phyloP scores from a whole-genome alignment of 164 flowering plant genomes.

The Saururus chinensis region DNA sequence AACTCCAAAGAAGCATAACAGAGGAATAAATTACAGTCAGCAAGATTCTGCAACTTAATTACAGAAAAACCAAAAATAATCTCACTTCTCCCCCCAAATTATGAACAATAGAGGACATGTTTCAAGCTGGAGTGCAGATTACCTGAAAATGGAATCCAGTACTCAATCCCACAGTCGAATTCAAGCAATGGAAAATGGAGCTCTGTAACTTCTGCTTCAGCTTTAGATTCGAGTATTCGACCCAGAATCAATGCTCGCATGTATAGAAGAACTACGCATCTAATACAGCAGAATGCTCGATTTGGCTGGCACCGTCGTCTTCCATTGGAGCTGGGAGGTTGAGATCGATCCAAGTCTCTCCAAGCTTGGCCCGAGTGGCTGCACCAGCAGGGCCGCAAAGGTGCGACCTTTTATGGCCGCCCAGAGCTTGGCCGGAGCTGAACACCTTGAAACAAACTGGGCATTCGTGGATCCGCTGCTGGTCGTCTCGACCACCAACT shows the following conservation, averaged over 20 bases:
- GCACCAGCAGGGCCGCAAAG: constrained; percentile 11
- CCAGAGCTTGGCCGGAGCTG: constrained; percentile 80
- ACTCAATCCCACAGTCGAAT: not conserved
- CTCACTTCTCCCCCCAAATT: constrained; percentile 1
- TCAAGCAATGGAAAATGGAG: not conserved
- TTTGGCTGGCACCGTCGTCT: constrained; percentile 46
- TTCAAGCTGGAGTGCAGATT: constrained; percentile 1
- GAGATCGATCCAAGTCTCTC: constrained; percentile 53
- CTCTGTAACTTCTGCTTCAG: not conserved
- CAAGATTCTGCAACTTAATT: constrained; percentile 10
- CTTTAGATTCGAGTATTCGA: not conserved
- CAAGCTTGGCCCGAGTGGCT: constrained; percentile 12
- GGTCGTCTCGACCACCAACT: not conserved
- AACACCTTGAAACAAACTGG: constrained; percentile 67
- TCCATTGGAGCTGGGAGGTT: constrained; percentile 63
- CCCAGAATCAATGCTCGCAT: constrained; percentile 13
- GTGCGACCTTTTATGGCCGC: constrained; percentile 90
- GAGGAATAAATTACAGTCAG: constrained; percentile 13
- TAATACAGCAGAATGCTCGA: constrained; percentile 45
- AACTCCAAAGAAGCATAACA: not conserved
- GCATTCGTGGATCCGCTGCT: constrained; percentile 51
- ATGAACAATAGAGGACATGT: not conserved
- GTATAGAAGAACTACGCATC: constrained; percentile 29
- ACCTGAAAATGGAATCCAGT: constrained; percentile 5
- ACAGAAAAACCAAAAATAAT: not conserved